Percentiles rank a stretch among this genome's conserved stretches.
These are phyloP conservation scores for Flammula alnicola DNA, from an alignment of 1,284 basidiomycete genomes.

Conservation along the genomic window DNA sequence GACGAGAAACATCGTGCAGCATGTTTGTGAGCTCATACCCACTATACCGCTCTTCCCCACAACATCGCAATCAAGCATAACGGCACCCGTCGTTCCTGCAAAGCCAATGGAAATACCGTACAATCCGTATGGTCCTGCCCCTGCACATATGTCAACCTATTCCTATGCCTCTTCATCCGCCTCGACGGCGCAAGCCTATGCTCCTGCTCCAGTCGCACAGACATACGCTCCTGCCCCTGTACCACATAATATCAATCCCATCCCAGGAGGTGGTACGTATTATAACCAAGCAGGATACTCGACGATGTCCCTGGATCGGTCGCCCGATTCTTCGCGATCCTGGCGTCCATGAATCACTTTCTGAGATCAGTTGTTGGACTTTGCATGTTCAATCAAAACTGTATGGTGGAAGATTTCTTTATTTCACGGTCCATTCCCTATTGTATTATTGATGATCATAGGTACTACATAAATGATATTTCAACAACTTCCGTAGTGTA, in stretches of 20 bases:
- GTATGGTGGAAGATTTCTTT: background rate
- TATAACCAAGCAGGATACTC: constrained; percentile 18
- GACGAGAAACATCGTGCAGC: constrained; percentile 60
- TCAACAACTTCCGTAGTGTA: constrained; percentile 3
- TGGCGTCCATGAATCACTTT: constrained; percentile 3
- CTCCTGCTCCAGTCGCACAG: constrained; percentile 30
- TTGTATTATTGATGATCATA: background rate
- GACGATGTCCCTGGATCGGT: constrained; percentile 12
- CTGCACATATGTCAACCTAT: constrained; percentile 29
- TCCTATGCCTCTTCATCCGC: constrained; percentile 23
- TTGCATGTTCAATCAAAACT: constrained; percentile 8
- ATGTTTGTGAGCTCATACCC: constrained; percentile 82
- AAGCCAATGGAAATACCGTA: constrained; percentile 7
- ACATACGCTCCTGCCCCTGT: constrained; percentile 14
- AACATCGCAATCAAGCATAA: constrained; percentile 59
- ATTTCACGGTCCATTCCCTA: background rate
- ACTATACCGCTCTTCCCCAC: constrained; percentile 65
- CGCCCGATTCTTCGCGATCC: constrained; percentile 11
- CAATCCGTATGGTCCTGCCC: constrained; percentile 8
- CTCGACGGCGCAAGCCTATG: constrained; percentile 52
- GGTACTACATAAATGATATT: constrained; percentile 2
- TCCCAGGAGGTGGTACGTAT: constrained; percentile 17
- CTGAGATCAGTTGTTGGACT: background rate
- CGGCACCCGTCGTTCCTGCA: constrained; percentile 63
- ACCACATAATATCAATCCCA: constrained; percentile 14